Evolutionary conservation across 1,139 yeast genomes (phyloP).

Genomic region (Sugiyamaella japonica): DNA sequence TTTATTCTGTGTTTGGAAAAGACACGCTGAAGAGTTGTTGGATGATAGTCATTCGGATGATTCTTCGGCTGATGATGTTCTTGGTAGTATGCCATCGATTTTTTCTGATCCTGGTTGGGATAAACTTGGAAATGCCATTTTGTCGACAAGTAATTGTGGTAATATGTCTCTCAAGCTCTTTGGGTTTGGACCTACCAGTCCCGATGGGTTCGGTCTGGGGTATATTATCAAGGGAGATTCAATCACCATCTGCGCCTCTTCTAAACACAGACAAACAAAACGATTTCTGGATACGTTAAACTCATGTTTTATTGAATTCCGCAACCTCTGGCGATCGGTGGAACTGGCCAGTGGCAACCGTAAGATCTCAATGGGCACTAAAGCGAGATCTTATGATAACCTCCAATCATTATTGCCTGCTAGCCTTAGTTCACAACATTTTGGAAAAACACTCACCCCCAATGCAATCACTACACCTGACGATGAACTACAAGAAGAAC

Average conservation of each 20-base stretch:
- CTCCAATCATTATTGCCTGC: conserved; percentile 21
- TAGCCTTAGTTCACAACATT: conserved; percentile 17
- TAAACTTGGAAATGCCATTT: conserved; percentile 61
- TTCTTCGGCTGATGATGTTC: conserved; percentile 21
- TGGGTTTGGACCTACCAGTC: conserved; percentile 90
- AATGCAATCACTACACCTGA: conserved; percentile 17
- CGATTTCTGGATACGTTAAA: conserved; percentile 76
- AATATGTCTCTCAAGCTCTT: conserved; percentile 83
- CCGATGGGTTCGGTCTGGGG: conserved; percentile 90
- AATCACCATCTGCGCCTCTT: conserved; percentile 80
- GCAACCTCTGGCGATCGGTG: conserved; percentile 48
- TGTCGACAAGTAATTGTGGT: conserved; percentile 73
- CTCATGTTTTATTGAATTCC: conserved; percentile 65
- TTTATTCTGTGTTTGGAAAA: conserved; percentile 82
- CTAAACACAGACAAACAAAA: conserved; percentile 86
- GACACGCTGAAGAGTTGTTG: conserved; percentile 53
- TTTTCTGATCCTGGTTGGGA: conserved; percentile 83
- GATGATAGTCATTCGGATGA: conserved; percentile 28
- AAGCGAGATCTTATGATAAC: conserved; percentile 32
- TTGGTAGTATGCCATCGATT: conserved; percentile 52
- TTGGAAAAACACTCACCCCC: conserved; percentile 20
- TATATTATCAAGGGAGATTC: conserved; percentile 85
- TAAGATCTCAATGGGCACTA: conserved; percentile 24
- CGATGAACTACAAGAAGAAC: conserved; percentile 37
- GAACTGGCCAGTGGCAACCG: conserved; percentile 24